Percentiles rank a stretch among this genome's conserved stretches.
Conservation (phyloP, 2,329 filamentous ascomycete species). For the Xylariaceae sp. region DNA sequence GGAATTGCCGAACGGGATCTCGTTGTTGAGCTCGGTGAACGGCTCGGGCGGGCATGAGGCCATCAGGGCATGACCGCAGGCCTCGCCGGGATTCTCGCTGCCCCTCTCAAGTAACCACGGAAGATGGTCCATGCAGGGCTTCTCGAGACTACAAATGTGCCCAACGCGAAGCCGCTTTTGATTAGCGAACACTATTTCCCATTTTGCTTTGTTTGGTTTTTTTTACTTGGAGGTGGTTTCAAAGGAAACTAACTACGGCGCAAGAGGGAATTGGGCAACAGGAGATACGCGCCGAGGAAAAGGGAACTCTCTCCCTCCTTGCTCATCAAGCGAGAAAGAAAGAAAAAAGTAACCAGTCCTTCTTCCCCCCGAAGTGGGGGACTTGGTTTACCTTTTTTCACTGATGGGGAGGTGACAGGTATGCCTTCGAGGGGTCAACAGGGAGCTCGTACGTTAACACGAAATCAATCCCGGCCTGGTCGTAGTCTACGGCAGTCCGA, state of each 20-base stretch:
- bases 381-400: conserved; percentile 34
- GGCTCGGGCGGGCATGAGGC: conserved; percentile 76
- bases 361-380: conserved; percentile 20
- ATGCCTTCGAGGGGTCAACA: conserved; percentile 53
- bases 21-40: conserved; percentile 44
- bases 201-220: neutral
- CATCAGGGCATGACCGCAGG: conserved; percentile 91
- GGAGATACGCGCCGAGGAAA: conserved; percentile 11
- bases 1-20: conserved; percentile 49
- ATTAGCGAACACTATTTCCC: conserved; percentile 39
- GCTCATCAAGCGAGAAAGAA: conserved; percentile 22
- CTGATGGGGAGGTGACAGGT: conserved; percentile 59
- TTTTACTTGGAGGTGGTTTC: neutral
- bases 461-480: conserved; percentile 83
- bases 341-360: conserved; percentile 22
- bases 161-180: conserved; percentile 34
- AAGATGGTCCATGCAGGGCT: conserved; percentile 87
- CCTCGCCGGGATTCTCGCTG: conserved; percentile 55
- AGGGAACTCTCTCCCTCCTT: conserved; percentile 17
- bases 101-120: conserved; percentile 66
- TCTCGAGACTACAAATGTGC: conserved; percentile 65
- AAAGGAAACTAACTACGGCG: conserved; percentile 6
- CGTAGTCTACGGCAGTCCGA: conserved; percentile 58
- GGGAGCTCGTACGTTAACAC: conserved; percentile 75
- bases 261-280: neutral